Percentiles rank a stretch among this genome's conserved stretches.
Evolutionary conservation across 768 basidiomycete species (phyloP).

Genomic region (Amanita pallidorosea): DNA sequence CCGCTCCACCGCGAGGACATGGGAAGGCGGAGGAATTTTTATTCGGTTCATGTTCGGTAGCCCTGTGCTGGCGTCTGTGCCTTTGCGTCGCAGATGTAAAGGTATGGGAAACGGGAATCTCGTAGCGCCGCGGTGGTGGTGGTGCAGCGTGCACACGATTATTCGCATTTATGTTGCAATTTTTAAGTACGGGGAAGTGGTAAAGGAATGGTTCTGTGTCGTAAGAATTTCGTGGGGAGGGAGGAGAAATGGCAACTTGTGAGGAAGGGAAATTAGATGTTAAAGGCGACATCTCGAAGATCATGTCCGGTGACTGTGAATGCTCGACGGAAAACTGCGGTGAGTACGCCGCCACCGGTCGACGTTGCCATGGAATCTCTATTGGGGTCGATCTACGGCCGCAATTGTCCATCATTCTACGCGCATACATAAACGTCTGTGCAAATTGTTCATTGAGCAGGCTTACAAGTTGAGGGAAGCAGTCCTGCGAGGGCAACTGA

Average conservation of each 20-base stretch:
- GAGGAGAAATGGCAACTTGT: constrained; percentile 12
- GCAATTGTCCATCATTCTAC: constrained; percentile 8
- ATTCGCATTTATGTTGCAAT: neutral
- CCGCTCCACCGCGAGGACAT: neutral
- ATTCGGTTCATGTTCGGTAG: constrained; percentile 16
- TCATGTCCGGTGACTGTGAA: constrained; percentile 32
- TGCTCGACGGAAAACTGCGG: constrained; percentile 20
- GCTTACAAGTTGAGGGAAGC: constrained; percentile 1
- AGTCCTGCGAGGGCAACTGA: neutral
- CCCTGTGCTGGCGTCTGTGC: neutral
- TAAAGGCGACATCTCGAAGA: constrained; percentile 45
- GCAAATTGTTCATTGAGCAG: neutral
- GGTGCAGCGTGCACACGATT: neutral
- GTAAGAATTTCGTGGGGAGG: constrained; percentile 11
- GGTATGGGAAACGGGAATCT: constrained; percentile 7
- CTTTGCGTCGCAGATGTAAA: constrained; percentile 2
- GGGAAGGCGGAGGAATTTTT: constrained; percentile 10
- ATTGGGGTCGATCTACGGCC: constrained; percentile 28
- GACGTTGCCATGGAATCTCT: constrained; percentile 29
- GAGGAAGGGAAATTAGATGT: constrained; percentile 17
- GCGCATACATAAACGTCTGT: constrained; percentile 7
- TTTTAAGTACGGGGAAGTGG: constrained; percentile 21
- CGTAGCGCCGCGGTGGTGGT: constrained; percentile 5
- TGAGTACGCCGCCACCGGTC: constrained; percentile 15
- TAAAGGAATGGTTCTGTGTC: constrained; percentile 29